Conservation (phyloP, 352 stramenopile species). For the Pythium phragmitis region DNA sequence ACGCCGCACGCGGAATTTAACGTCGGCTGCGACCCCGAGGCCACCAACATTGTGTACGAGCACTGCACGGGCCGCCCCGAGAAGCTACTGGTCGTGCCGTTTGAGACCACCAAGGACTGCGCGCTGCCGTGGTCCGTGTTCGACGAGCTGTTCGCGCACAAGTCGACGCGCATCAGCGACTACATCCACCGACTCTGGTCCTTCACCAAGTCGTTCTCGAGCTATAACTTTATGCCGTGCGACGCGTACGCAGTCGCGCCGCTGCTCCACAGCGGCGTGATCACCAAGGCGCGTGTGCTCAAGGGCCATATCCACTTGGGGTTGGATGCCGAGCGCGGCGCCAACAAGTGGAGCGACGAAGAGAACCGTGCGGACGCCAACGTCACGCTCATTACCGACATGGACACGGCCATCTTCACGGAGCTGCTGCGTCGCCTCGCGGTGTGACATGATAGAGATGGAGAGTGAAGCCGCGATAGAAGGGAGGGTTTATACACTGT, state of each 20-base stretch:
- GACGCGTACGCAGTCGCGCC: constrained; percentile 74
- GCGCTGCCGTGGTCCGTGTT: constrained; percentile 60
- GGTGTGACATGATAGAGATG: constrained; percentile 3
- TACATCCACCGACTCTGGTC: constrained; percentile 70
- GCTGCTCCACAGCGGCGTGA: constrained; percentile 52
- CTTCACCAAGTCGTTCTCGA: constrained; percentile 48
- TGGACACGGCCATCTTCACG: constrained; percentile 62
- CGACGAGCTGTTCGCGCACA: constrained; percentile 60
- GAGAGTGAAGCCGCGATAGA: background rate
- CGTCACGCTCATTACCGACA: constrained; percentile 62
- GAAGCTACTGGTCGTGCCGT: constrained; percentile 66
- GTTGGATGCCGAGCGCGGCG: constrained; percentile 48
- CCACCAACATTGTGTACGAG: constrained; percentile 69
- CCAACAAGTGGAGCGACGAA: constrained; percentile 47
- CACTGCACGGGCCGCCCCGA: constrained; percentile 44
- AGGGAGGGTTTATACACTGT: background rate
- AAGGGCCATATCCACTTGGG: constrained; percentile 60
- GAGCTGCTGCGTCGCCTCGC: constrained; percentile 52
- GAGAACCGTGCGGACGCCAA: constrained; percentile 41
- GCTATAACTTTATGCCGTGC: constrained; percentile 61
- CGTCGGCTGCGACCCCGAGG: constrained; percentile 78
- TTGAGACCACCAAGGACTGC: constrained; percentile 67
- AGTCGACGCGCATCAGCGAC: constrained; percentile 32
- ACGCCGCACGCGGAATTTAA: constrained; percentile 79
- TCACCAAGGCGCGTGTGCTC: constrained; percentile 42